Base-by-base conservation (phyloP, 768 basidiomycete genomes). In the Amanita polypyramis region DNA sequence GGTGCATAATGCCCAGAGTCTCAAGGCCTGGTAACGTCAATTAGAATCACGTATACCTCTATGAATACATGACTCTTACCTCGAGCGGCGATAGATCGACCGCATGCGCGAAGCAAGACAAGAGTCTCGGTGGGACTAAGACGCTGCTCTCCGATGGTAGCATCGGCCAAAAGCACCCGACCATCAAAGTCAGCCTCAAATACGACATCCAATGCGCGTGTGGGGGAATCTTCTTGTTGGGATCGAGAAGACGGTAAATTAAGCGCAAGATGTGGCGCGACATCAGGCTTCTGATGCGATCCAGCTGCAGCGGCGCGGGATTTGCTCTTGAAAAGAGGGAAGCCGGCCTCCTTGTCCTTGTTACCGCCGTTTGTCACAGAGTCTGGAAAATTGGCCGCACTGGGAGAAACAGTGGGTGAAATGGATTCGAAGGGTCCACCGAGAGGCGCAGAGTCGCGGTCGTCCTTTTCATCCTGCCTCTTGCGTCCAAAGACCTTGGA, bases 1-100 rank as follows among this genome's bases (percentile, higher is more conserved):
- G 85, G 56, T 84, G 83, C 84, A 90, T 90, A 39, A 90, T 71
- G 15, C 87, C 88, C 39, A 85, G 79, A 3, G 82, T 80, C 60
- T 88, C 85, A 43, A 88, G 69, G n/a, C 86, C 86, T 89, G 51
- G 10, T n/a, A 52, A 48, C 30, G 39, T 42, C 44, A 52, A 44
- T 15, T 36, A 30, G 45, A 27, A 27, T 25, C 56, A 15, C 37
- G 17, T 44, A 15, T 21, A 29, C 52, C 20, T 49, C 47, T 43
- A 57, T 19, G 52, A 41, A 36, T 53, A 5, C 23, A 12, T 5
- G 46, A 38, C 34, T 61, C 77, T 25, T 65, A 79, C 86, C 87
- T 56, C 76, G 73, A 38, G 78, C 69, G 33, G 71, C 64, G 43
- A 90, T 84, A 45, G 75, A 73, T 55, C 77, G 69, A n/a, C 82